A percentile compares a stretch with the other conserved stretches of the same genome.
These are phyloP conservation scores for Pseudogymnoascus sp. DNA, from an alignment of 2,329 filamentous ascomycete genomes.

Conservation along the genomic window DNA sequence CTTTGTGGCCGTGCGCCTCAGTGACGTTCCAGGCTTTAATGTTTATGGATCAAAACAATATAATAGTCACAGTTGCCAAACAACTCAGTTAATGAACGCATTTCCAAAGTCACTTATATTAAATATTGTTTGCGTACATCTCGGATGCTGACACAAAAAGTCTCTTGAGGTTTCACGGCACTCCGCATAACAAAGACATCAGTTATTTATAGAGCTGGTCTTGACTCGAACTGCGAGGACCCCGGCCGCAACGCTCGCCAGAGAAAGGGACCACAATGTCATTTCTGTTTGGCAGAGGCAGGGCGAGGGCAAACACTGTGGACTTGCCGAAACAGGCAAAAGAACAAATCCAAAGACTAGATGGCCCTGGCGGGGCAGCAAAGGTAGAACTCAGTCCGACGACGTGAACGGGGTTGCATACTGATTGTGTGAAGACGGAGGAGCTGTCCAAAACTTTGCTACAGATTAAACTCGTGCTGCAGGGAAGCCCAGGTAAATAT, in stretches of 20 bases:
- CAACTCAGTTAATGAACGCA: slow-evolving; percentile 1
- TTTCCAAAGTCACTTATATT: not conserved
- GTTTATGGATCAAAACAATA: slow-evolving; percentile 8
- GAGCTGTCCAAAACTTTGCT: slow-evolving; percentile 77
- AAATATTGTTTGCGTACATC: not conserved
- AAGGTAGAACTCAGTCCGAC: slow-evolving; percentile 38
- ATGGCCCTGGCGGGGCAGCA: slow-evolving; percentile 45
- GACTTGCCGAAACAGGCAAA: slow-evolving; percentile 45
- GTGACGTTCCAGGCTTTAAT: slow-evolving; percentile 7
- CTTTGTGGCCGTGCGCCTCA: slow-evolving; percentile 4
- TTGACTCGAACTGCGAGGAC: not conserved
- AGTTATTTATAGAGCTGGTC: slow-evolving; percentile 7
- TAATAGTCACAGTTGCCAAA: slow-evolving; percentile 1
- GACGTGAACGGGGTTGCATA: slow-evolving; percentile 4
- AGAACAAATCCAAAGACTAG: slow-evolving; percentile 53
- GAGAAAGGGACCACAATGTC: slow-evolving; percentile 43
- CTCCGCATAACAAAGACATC: not conserved
- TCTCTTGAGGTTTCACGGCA: not conserved
- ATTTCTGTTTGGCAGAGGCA: slow-evolving; percentile 59
- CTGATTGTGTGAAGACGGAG: slow-evolving; percentile 54
- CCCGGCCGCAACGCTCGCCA: not conserved
- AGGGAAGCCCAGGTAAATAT: slow-evolving; percentile 79
- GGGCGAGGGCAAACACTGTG: slow-evolving; percentile 52
- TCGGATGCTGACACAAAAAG: not conserved
- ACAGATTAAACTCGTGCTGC: slow-evolving; percentile 88